Evolutionary conservation across 345 rosid species (phyloP).

Genomic region (Odontarrhena argentea): DNA sequence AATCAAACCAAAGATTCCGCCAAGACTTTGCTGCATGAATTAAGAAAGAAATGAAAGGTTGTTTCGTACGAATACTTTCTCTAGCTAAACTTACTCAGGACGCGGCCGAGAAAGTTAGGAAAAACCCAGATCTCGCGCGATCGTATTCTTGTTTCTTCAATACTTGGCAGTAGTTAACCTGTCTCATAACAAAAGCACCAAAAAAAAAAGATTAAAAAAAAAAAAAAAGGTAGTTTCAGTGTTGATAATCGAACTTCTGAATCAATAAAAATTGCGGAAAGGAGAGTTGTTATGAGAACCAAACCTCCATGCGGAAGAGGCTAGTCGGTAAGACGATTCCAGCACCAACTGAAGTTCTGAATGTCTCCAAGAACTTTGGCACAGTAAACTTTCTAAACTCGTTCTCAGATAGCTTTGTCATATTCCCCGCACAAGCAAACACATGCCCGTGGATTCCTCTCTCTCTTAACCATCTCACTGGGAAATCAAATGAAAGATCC

Average conservation of each 20-base stretch:
- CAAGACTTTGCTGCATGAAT: neutral
- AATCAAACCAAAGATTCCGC: slow-evolving; percentile 19
- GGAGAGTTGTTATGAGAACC: slow-evolving; percentile 24
- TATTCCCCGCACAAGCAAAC: slow-evolving; percentile 88
- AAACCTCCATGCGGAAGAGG: slow-evolving; percentile 91
- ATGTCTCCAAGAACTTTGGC: slow-evolving; percentile 58
- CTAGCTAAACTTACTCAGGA: slow-evolving; percentile 29
- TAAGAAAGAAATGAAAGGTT: neutral
- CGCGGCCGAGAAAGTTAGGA: slow-evolving; percentile 56
- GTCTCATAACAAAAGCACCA: slow-evolving; percentile 29
- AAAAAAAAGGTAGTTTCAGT: neutral
- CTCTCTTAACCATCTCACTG: slow-evolving; percentile 74
- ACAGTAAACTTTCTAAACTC: slow-evolving; percentile 60
- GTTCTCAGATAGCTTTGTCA: slow-evolving; percentile 69
- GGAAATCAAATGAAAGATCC: slow-evolving; percentile 91
- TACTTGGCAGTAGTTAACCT: slow-evolving; percentile 74
- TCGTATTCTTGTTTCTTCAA: slow-evolving; percentile 63
- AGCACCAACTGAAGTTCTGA: slow-evolving; percentile 76
- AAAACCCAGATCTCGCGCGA: slow-evolving; percentile 59
- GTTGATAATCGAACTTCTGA: slow-evolving; percentile 7
- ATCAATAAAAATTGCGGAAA: neutral
- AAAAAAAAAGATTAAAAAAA: slow-evolving; percentile 19
- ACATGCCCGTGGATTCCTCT: slow-evolving; percentile 90
- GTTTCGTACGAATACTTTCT: slow-evolving; percentile 24
- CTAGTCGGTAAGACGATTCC: slow-evolving; percentile 83